Evolutionary conservation across 495 filamentous ascomycete genomes (phyloP).

Genomic region (Podospora anserina): DNA sequence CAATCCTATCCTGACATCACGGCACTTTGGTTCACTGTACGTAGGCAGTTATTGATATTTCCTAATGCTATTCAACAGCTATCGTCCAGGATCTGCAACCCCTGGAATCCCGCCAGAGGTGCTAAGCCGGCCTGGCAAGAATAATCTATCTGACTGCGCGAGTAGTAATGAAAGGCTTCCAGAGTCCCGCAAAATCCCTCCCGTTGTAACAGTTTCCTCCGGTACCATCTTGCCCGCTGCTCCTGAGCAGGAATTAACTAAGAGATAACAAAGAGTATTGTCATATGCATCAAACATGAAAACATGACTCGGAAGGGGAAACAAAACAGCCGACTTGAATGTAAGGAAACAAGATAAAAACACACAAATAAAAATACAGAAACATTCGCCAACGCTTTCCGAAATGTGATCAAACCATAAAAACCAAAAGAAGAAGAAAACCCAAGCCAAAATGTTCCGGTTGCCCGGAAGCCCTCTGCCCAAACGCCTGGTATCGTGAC

Average conservation of each 20-base stretch:
- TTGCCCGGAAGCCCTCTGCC: slow-evolving; percentile 26
- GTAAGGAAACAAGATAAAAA: slow-evolving; percentile 11
- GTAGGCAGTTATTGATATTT: neutral
- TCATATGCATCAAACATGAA: slow-evolving; percentile 10
- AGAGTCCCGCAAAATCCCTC: slow-evolving; percentile 9
- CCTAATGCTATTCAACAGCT: slow-evolving; percentile 3
- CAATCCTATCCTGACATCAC: neutral
- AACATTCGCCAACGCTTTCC: neutral
- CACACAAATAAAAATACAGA: slow-evolving; percentile 11
- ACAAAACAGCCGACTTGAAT: slow-evolving; percentile 1
- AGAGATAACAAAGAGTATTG: slow-evolving; percentile 3
- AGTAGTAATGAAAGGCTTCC: slow-evolving; percentile 7
- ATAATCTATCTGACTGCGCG: neutral
- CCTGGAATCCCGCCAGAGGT: slow-evolving; percentile 15
- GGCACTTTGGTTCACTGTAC: neutral
- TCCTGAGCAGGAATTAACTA: slow-evolving; percentile 32
- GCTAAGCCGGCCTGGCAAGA: slow-evolving; percentile 15
- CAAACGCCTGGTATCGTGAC: slow-evolving; percentile 36
- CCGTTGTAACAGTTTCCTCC: slow-evolving; percentile 19
- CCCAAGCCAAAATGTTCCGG: slow-evolving; percentile 18
- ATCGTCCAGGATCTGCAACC: slow-evolving; percentile 11
- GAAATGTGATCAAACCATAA: neutral
- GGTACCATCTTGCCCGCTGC: slow-evolving; percentile 20
- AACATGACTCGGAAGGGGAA: slow-evolving; percentile 7
- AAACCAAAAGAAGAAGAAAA: slow-evolving; percentile 11